phyloP scores from a whole-genome alignment of 257 asterid genomes.

The Parsonsia alboflavescens region DNA sequence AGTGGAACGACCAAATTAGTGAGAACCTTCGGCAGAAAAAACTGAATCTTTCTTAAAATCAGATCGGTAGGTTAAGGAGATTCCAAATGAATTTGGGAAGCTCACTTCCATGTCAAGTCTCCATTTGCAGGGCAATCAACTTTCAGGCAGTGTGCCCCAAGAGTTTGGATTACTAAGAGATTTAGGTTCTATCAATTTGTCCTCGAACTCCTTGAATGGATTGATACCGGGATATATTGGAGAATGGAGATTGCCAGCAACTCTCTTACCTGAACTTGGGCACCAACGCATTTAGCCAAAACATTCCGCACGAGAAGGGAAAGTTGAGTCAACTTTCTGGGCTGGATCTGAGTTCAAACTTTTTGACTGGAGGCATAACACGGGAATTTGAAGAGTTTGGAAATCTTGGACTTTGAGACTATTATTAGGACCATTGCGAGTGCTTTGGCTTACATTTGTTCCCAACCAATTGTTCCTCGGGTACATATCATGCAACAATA shows the following conservation, averaged over 20 bases:
- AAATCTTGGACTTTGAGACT: background rate
- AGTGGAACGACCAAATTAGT: too few relatives aligned
- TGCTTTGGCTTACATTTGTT: constrained; percentile 32
- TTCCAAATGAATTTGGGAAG: constrained; percentile 25
- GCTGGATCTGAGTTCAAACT: constrained; percentile 32
- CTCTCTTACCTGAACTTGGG: constrained; percentile 25
- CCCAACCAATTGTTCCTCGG: constrained; percentile 34
- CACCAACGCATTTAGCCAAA: constrained; percentile 17
- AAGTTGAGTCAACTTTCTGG: constrained; percentile 16
- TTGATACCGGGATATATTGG: background rate
- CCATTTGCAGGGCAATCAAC: constrained; percentile 21
- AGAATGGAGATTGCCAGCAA: constrained; percentile 1
- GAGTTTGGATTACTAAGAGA: constrained; percentile 15
- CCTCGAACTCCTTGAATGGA: too few relatives aligned
- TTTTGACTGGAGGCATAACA: constrained; percentile 28
- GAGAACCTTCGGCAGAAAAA: too few relatives aligned
- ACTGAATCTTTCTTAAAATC: constrained; percentile 4
- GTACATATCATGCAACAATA: constrained; percentile 38
- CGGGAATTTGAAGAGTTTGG: background rate
- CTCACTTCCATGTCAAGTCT: constrained; percentile 16
- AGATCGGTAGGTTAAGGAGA: constrained; percentile 19
- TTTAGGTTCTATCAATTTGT: background rate
- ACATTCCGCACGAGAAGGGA: constrained; percentile 29
- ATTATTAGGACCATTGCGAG: constrained; percentile 24
- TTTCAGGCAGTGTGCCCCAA: constrained; percentile 24